phyloP scores from a whole-genome alignment of 2,329 filamentous ascomycete species.

The Tolypocladium paradoxum region DNA sequence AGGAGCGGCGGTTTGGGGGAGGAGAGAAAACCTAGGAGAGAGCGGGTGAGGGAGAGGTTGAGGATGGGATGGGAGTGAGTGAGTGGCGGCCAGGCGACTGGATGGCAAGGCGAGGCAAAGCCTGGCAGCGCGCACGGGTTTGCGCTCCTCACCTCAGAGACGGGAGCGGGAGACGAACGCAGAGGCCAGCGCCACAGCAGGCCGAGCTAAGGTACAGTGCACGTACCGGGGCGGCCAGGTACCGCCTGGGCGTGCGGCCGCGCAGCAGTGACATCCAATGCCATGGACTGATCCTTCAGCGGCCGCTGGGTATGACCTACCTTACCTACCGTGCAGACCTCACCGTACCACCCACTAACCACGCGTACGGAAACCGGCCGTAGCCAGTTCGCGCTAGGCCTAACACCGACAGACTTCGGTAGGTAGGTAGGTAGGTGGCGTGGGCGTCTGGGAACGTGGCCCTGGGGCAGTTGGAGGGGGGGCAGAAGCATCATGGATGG shows the following conservation, averaged over 20 bases:
- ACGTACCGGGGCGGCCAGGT: not conserved
- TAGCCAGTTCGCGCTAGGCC: slow-evolving; percentile 2
- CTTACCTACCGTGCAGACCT: not conserved
- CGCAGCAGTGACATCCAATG: not conserved
- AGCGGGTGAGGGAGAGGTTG: not conserved
- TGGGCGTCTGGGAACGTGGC: slow-evolving; percentile 2
- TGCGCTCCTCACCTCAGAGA: not conserved
- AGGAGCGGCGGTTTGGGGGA: not conserved
- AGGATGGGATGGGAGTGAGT: not conserved
- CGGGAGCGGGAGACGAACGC: not conserved
- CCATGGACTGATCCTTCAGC: not conserved
- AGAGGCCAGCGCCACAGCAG: not conserved
- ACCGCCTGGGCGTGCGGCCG: not conserved
- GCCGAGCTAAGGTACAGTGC: not conserved
- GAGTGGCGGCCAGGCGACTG: not conserved
- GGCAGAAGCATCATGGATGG: not conserved
- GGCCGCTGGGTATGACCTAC: not conserved
- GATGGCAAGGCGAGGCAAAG: not conserved
- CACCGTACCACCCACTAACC: not conserved
- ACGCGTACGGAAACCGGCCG: slow-evolving; percentile 1
- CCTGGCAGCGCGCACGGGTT: not conserved
- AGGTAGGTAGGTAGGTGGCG: too few species aligned
- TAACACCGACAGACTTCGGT: slow-evolving; percentile 3
- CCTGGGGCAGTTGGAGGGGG: not conserved
- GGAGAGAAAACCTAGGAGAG: not conserved